Base-by-base conservation (phyloP, 2,329 filamentous ascomycete genomes). In the Hymenoscyphus occultus region DNA sequence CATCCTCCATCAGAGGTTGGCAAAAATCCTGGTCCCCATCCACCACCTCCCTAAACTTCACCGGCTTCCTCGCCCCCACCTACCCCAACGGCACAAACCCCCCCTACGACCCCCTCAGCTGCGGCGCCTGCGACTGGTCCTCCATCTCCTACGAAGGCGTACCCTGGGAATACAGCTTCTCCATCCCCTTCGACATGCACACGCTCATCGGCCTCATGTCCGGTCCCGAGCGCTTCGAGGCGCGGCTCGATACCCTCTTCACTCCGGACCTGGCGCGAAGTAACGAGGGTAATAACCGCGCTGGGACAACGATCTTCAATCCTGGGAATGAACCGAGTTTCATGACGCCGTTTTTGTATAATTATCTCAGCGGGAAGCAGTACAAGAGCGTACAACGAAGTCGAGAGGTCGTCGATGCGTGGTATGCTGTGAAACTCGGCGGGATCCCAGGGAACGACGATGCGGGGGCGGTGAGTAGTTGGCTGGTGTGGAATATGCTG, bases 41-140 rank as follows among this genome's bases (percentile, higher is more conserved):
- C 1, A 81, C 81, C 1, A 76, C 82, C 0, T 80, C 79, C 1
- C 67, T 75, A 0, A 76, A 77, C 48, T 86, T 84, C 70, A 80
- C 77, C 0, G 86, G 86, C 2, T 88, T 88, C 71, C 77, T 87
- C 10, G 83, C 84, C 2, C 86, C 86, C 0, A 78, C 80, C 1
- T 76, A 79, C 54, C 73, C 79, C 2, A 80, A 83, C 39, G 83
- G 84, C 13, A 0, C 79, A 78, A 1, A 81, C 83, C 61, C 75
- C 74, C 70, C 64, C 1, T 56, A 56, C 31, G 31, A 31, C n/a
- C 77, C 86, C 60, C 63, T 82, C 31, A 72, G 70, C 80, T 19
- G 86, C 61, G 80, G 77, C 2, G 81, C 81, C 2, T 85, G 83
- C 69, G 85, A 85, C 70, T 86, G 84, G 83, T 76, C 72, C 1